Evolutionary conservation across 2,329 filamentous ascomycete species (phyloP), one percentile per base, ranked within the genome.

Genomic region (Alternaria brassicae): DNA sequence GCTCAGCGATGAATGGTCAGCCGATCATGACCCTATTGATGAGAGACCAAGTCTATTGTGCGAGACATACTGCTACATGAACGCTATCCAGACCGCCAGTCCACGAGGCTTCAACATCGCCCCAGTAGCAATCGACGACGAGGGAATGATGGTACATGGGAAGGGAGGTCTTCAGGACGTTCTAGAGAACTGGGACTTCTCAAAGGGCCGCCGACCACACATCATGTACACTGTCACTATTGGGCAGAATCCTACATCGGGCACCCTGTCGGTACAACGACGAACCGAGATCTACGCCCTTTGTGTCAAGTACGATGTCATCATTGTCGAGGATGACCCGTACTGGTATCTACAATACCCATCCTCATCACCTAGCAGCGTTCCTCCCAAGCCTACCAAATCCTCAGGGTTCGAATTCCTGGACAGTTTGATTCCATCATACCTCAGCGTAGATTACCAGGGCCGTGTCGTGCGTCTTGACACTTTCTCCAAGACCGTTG

Each of bases 261-360:
- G 90, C 30, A 88, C 91, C 3, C 82, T 96, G 2, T 89, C 90
- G 3, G 76, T 95, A 9, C 80, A 89, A 70, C 88, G 94, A 39
- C 86, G 91, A 55, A 90, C 86, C 69, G 88, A 93, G 51, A 85
- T 97, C 27, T 97, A 97, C 74, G 86, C 84, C 17, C 76, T 97
- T 13, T 95, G 91, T 79, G 88, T 88, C 75, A 86, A 89, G 74
- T 96, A 92, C 79, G 93, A 97, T 77, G 86, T 97, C 63, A 86
- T 97, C 71, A 97, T 97, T 65, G 81, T 96, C 62, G 94, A 98
- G 78, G 94, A 98, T 70, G 93, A 97, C 63, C 94, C 94, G 6
- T 97, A 97, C 81, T 97, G 92, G 91, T 94, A 95, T 77, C 83
- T 98, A 8, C 94, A 97, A 76, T 97, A 87, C 77, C 92, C 92